Conservation (phyloP, 108 stramenopile species). For the Phaeodactylum tricornutum region DNA sequence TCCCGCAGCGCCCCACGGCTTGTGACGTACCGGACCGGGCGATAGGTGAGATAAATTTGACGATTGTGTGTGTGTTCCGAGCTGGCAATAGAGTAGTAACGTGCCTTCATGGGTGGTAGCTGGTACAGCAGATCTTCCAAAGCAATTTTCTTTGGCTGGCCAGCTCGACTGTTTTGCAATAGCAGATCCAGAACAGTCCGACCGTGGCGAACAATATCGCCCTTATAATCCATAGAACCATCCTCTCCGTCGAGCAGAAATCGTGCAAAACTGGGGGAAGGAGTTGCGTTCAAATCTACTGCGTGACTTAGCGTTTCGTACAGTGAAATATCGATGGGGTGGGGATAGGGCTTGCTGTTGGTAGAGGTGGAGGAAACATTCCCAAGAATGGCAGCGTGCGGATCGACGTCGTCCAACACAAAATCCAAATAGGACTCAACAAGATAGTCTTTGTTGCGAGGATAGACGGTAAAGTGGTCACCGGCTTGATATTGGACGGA, state of each 20-base stretch:
- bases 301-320: conserved; percentile 55
- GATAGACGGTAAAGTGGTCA: conserved; percentile 58
- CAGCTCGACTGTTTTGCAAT: conserved; percentile 9
- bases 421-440: conserved; percentile 27
- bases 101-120: conserved; percentile 40
- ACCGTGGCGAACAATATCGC: conserved; percentile 39
- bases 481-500: conserved; percentile 30
- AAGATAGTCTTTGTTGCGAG: conserved; percentile 39
- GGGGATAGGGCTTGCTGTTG: conserved; percentile 25
- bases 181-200: conserved; percentile 49
- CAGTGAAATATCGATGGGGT: conserved; percentile 42
- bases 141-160: conserved; percentile 14
- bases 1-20: conserved; percentile 46
- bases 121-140: conserved; percentile 54
- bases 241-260: conserved; percentile 11
- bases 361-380: background rate
- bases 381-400: conserved; percentile 29
- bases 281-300: conserved; percentile 38
- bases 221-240: conserved; percentile 41
- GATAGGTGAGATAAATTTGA: conserved; percentile 33
- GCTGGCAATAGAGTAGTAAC: conserved; percentile 68
- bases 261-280: conserved; percentile 48
- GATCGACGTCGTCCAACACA: conserved; percentile 32
- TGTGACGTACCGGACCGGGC: conserved; percentile 40
- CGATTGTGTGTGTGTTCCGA: conserved; percentile 22